Conservation (phyloP, 2,329 filamentous ascomycete genomes). For the Claviceps pazoutovae region DNA sequence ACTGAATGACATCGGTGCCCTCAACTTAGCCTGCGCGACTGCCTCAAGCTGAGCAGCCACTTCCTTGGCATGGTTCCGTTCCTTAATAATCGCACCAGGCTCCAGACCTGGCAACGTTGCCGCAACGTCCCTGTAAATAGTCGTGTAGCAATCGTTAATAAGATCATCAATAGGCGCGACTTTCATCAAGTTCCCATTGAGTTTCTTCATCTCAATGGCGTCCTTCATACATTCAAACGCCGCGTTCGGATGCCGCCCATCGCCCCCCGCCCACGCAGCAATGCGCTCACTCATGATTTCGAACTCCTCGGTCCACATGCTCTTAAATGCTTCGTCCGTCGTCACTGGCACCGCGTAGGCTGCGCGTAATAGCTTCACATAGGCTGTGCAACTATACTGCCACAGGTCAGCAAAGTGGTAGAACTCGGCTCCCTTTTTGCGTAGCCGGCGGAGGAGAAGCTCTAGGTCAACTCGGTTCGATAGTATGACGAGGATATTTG, state of each 20-base stretch:
- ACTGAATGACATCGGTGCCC: slow-evolving; percentile 23
- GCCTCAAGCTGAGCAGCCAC: slow-evolving; percentile 23
- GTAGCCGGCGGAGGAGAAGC: slow-evolving; percentile 61
- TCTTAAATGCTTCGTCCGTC: slow-evolving; percentile 42
- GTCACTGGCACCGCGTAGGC: slow-evolving; percentile 31
- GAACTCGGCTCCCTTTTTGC: slow-evolving; percentile 67
- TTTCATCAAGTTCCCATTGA: slow-evolving; percentile 84
- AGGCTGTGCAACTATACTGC: slow-evolving; percentile 40
- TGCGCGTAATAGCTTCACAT: slow-evolving; percentile 38
- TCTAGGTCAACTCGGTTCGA: slow-evolving; percentile 66
- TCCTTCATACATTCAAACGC: slow-evolving; percentile 43
- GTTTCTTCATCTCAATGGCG: slow-evolving; percentile 45
- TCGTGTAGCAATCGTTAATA: slow-evolving; percentile 79
- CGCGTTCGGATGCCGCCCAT: slow-evolving; percentile 20
- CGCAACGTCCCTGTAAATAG: slow-evolving; percentile 55
- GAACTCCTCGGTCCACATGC: slow-evolving; percentile 39
- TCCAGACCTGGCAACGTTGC: slow-evolving; percentile 40
- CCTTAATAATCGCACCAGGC: slow-evolving; percentile 32
- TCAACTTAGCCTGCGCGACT: slow-evolving; percentile 15
- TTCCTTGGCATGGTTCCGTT: slow-evolving; percentile 28
- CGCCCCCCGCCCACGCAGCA: slow-evolving; percentile 36
- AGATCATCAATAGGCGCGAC: slow-evolving; percentile 76
- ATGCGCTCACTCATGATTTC: slow-evolving; percentile 42
- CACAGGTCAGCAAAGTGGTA: slow-evolving; percentile 48
- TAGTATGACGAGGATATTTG: slow-evolving; percentile 57